These are phyloP conservation scores for Colletotrichum tropicicola DNA, from an alignment of 2,329 filamentous ascomycete species.

Conservation along the genomic window DNA sequence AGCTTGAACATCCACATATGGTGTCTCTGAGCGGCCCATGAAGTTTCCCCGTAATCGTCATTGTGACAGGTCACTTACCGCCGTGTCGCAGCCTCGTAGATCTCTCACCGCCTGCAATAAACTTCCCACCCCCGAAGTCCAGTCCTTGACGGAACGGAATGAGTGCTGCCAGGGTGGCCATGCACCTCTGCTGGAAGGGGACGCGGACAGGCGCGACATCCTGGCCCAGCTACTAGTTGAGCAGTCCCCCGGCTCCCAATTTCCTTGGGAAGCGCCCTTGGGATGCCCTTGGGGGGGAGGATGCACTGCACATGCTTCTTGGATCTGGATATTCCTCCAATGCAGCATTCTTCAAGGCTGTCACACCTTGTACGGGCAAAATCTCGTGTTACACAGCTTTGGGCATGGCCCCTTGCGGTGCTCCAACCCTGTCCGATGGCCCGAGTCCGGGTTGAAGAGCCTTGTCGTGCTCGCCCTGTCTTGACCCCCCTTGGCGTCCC, in stretches of 20 bases:
- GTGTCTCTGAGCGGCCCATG: neutral
- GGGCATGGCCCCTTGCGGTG: neutral
- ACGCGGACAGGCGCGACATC: neutral
- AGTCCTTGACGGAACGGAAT: neutral
- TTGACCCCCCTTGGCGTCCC: neutral
- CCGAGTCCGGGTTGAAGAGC: neutral
- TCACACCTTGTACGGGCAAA: neutral
- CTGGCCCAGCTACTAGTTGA: too few relatives aligned
- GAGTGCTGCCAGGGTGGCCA: neutral
- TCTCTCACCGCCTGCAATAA: constrained; percentile 26
- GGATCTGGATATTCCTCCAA: neutral
- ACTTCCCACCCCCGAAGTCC: too few relatives aligned
- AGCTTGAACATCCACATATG: constrained; percentile 16
- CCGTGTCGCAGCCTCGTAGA: constrained; percentile 20
- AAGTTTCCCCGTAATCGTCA: constrained; percentile 6
- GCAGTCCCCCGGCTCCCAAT: too few relatives aligned
- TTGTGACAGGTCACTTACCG: constrained; percentile 26
- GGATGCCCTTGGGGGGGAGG: neutral
- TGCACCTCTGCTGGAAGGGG: neutral
- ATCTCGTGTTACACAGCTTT: constrained; percentile 11
- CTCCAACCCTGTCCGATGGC: neutral
- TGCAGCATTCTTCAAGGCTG: constrained; percentile 16
- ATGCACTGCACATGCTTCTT: neutral
- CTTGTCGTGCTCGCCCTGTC: neutral
- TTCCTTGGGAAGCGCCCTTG: too few relatives aligned